Percentiles rank a stretch among this genome's conserved stretches.
phyloP scores from a whole-genome alignment of 495 filamentous ascomycete species.

The Aspergillus bridgeri region DNA sequence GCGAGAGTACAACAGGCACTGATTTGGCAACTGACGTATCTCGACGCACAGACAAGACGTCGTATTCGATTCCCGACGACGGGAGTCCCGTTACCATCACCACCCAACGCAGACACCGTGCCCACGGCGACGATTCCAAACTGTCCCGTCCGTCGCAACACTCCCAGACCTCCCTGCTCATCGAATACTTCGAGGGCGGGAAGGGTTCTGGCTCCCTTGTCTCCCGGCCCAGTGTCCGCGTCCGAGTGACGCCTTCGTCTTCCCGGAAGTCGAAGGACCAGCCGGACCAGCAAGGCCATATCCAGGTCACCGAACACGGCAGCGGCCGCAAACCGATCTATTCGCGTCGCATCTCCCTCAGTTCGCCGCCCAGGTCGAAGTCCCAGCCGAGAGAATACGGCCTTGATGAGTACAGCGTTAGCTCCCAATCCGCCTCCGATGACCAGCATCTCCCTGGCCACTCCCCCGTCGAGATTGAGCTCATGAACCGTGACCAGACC shows the following conservation, averaged over 20 bases:
- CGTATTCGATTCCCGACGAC: slow-evolving; percentile 93
- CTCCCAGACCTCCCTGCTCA: slow-evolving; percentile 90
- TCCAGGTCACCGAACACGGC: slow-evolving; percentile 73
- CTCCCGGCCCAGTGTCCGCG: slow-evolving; percentile 86
- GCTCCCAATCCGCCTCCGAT: slow-evolving; percentile 70
- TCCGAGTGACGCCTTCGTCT: slow-evolving; percentile 84
- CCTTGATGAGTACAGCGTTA: slow-evolving; percentile 53
- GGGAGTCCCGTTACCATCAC: slow-evolving; percentile 87
- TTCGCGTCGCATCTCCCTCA: slow-evolving; percentile 59
- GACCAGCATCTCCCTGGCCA: slow-evolving; percentile 65
- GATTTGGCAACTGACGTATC: slow-evolving; percentile 78
- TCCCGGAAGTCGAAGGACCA: slow-evolving; percentile 44
- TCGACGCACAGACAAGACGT: slow-evolving; percentile 72
- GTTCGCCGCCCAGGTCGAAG: slow-evolving; percentile 54
- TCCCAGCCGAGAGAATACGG: slow-evolving; percentile 36
- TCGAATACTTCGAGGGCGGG: slow-evolving; percentile 95
- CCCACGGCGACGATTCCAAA: slow-evolving; percentile 51
- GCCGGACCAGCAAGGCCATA: slow-evolving; percentile 65
- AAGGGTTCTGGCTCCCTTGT: slow-evolving; percentile 57
- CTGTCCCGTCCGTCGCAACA: slow-evolving; percentile 50
- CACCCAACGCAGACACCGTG: slow-evolving; percentile 60
- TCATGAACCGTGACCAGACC: slow-evolving; percentile 54
- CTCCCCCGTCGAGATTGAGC: slow-evolving; percentile 80
- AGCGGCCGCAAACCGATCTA: slow-evolving; percentile 64
- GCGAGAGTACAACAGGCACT: slow-evolving; percentile 58